Conservation (phyloP, 352 stramenopile species). For the Pythium dissotocum region DNA sequence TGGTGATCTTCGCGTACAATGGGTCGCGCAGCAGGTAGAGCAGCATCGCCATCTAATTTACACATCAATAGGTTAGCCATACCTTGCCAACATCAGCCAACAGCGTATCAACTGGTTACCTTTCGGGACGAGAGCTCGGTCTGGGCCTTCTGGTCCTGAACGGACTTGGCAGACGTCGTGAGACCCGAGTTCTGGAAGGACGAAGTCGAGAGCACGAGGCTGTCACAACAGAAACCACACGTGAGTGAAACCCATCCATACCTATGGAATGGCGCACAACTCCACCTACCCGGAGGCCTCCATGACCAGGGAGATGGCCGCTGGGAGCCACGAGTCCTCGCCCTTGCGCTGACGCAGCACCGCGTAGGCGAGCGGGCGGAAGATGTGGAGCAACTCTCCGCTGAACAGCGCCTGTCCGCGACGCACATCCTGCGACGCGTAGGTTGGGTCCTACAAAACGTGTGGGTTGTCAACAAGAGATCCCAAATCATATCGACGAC, state of each 20-base stretch:
- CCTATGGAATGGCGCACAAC: background rate
- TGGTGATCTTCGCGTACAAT: constrained; percentile 68
- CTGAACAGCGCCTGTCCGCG: constrained; percentile 54
- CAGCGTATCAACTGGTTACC: constrained; percentile 31
- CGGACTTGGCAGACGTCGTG: constrained; percentile 17
- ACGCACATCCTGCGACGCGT: constrained; percentile 33
- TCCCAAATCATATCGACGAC: background rate
- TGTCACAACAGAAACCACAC: constrained; percentile 17
- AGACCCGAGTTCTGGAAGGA: constrained; percentile 44
- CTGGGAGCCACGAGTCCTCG: constrained; percentile 61
- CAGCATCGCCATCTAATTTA: constrained; percentile 69
- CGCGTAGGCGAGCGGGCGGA: constrained; percentile 73
- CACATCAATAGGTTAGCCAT: no score
- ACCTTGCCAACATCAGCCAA: background rate
- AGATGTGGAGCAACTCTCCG: constrained; percentile 77
- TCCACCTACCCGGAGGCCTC: constrained; percentile 56
- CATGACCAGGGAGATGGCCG: constrained; percentile 56
- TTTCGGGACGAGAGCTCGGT: constrained; percentile 67
- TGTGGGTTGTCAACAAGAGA: background rate
- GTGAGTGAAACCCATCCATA: background rate
- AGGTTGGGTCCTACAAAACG: constrained; percentile 50
- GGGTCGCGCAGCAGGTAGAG: constrained; percentile 85
- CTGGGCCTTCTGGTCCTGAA: constrained; percentile 40
- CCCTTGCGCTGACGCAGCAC: constrained; percentile 58
- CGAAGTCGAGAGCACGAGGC: constrained; percentile 53